Conservation (phyloP, 768 basidiomycete species). For the Mycena galericulata region DNA sequence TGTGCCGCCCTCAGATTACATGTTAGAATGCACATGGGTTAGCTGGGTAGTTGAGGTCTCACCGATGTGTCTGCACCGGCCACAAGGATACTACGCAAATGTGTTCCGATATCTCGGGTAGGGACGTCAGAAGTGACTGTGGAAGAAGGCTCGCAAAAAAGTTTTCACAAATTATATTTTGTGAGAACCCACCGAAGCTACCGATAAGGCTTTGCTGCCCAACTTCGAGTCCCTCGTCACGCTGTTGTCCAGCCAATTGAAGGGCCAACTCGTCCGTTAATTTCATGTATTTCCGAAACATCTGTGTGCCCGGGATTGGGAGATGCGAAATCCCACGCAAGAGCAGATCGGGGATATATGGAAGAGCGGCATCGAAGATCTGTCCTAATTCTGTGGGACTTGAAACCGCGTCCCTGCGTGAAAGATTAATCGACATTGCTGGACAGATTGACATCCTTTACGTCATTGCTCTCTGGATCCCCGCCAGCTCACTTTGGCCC, state of each 20-base stretch:
- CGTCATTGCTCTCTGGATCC: not conserved
- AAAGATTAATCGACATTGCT: not conserved
- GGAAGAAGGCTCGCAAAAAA: too few relatives aligned
- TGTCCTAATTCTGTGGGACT: not conserved
- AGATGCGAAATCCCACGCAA: not conserved
- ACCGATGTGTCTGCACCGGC: not conserved
- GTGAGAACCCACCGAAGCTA: not conserved
- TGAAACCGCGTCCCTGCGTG: not conserved
- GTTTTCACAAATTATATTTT: too few relatives aligned
- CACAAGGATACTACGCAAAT: not conserved
- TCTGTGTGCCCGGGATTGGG: not conserved
- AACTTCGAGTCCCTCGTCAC: not conserved
- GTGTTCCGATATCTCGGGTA: constrained; percentile 1
- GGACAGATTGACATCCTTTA: too few relatives aligned
- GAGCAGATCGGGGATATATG: constrained; percentile 1
- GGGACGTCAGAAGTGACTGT: not conserved
- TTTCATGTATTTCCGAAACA: not conserved
- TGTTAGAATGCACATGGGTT: too few relatives aligned
- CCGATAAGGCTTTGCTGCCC: not conserved
- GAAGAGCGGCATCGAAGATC: not conserved
- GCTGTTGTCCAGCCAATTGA: not conserved
- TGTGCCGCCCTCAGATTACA: not conserved
- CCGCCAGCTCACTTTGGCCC: constrained; percentile 4
- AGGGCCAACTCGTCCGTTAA: not conserved
- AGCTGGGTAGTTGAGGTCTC: not conserved